Base-by-base conservation (phyloP, 768 basidiomycete species). In the Lenzites betulinus region DNA sequence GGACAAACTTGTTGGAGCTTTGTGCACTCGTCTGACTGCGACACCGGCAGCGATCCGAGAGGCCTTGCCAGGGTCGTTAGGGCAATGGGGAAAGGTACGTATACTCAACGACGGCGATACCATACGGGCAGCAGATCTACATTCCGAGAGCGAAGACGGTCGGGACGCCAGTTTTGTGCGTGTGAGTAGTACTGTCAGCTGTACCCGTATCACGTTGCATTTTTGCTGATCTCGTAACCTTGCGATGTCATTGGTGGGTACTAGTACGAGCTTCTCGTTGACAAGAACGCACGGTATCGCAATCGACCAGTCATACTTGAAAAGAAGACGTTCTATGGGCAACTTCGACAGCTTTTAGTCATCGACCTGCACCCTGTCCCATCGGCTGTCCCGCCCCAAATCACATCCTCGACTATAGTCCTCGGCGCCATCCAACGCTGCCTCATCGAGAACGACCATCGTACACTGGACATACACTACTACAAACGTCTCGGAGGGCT, bases 271-370 rank as follows among this genome's bases (percentile, higher is more conserved):
- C 49, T 51, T 12, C 5, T 82, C 69, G 72, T 74, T 75, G 20
- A 60, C 67, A 30, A 69, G 69, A 3, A 65, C 73, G 1, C 78
- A 71, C 1, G 72, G 78, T 56, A 54, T 77, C 50, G 66, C 64
- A 2, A 65, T 55, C 33, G 74, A 75, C 48, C 53, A 57, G 16
- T 36, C 41, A 0, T 51, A 56, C 0, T 75, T 65, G 50, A 76
- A 33, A n/a, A 36, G 49, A 51, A 36, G 35, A 51, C 49, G 3
- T 51, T 51, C 49, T 51, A 73, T 1, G 78, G 79, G 0, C 79
- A 82, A 44, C 70, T 67, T 26, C 76, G 70, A 60, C 70, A 72
- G 1, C 71, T 80, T 42, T 82, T 78, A 75, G 71, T 73, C 11
- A 60, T 71, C 13, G 77, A 74, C 52, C 50, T 81, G 9, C 77